These are phyloP conservation scores for Zygosaccharomyces siamensis DNA, from an alignment of 805 yeast genomes.

Conservation along the genomic window DNA sequence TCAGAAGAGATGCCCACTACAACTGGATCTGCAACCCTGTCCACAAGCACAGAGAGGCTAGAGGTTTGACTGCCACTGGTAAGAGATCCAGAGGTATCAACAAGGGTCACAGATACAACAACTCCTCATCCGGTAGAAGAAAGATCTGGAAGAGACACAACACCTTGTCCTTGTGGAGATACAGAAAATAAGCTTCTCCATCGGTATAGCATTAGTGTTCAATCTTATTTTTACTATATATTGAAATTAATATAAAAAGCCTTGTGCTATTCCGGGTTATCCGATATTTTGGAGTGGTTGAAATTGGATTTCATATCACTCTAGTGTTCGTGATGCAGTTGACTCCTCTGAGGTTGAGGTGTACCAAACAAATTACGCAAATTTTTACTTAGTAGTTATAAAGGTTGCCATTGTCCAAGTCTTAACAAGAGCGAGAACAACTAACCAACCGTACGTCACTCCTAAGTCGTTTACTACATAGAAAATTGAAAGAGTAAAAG, in stretches of 20 bases:
- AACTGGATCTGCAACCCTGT: slow-evolving; percentile 99
- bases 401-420: not conserved
- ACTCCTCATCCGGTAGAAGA: slow-evolving; percentile 97
- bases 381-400: not conserved
- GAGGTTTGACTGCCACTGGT: slow-evolving; percentile 98
- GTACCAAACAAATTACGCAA: slow-evolving; percentile 1
- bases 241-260: slow-evolving; percentile 1
- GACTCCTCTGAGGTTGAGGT: not conserved
- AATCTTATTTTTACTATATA: not conserved
- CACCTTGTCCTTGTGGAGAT: slow-evolving; percentile 98
- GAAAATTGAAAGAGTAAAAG: too few relatives aligned
- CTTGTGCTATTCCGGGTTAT: slow-evolving; percentile 5
- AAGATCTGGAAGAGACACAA: slow-evolving; percentile 99
- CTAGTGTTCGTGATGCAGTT: not conserved
- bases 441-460: not conserved
- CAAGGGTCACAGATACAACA: slow-evolving; percentile 99
- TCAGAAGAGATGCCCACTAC: slow-evolving; percentile 97
- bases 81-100: slow-evolving; percentile 99
- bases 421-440: too few relatives aligned
- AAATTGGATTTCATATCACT: not conserved
- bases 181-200: slow-evolving; percentile 66
- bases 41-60: slow-evolving; percentile 99
- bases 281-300: not conserved
- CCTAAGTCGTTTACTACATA: not conserved
- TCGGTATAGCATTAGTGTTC: slow-evolving; percentile 3